A percentile compares a stretch with the other conserved stretches of the same genome.
These are phyloP conservation scores for Teunomyces atbi DNA, from an alignment of 805 yeast species.

Conservation along the genomic window DNA sequence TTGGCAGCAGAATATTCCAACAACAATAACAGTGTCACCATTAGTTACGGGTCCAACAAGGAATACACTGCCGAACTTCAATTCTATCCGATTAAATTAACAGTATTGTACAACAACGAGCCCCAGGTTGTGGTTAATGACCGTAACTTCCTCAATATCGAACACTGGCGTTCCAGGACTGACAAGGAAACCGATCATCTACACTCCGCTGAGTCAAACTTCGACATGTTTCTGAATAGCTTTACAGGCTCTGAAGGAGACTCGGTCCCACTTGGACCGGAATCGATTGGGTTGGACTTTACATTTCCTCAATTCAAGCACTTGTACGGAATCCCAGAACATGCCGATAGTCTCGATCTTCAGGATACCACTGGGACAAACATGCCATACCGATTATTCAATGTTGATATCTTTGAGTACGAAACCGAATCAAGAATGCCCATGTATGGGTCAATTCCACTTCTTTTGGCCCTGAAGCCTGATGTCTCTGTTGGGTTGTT, in stretches of 20 bases:
- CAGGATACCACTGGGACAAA: conserved; percentile 62
- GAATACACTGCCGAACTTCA: conserved; percentile 44
- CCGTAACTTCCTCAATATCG: conserved; percentile 70
- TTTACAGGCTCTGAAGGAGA: conserved; percentile 70
- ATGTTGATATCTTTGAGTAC: conserved; percentile 95
- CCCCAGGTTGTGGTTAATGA: conserved; percentile 64
- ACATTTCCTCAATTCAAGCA: conserved; percentile 56
- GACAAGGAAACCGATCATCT: conserved; percentile 35
- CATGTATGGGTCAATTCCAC: conserved; percentile 95
- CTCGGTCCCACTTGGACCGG: conserved; percentile 78
- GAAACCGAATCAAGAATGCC: conserved; percentile 79
- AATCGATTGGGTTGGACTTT: conserved; percentile 80
- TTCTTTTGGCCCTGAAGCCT: conserved; percentile 67
- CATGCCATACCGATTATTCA: conserved; percentile 79
- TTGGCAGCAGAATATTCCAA: conserved; percentile 13
- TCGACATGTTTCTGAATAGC: conserved; percentile 66
- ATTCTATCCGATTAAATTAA: conserved; percentile 50
- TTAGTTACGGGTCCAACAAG: conserved; percentile 36
- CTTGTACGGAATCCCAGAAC: conserved; percentile 96
- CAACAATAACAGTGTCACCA: conserved; percentile 13
- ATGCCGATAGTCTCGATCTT: conserved; percentile 75
- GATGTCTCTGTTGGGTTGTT: conserved; percentile 69
- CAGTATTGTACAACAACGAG: conserved; percentile 44
- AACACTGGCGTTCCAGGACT: conserved; percentile 60
- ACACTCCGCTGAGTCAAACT: conserved; percentile 59